A percentile compares a stretch with the other conserved stretches of the same genome.
phyloP scores from a whole-genome alignment of 352 stramenopile species.

The Phytophthora fragariaefolia region DNA sequence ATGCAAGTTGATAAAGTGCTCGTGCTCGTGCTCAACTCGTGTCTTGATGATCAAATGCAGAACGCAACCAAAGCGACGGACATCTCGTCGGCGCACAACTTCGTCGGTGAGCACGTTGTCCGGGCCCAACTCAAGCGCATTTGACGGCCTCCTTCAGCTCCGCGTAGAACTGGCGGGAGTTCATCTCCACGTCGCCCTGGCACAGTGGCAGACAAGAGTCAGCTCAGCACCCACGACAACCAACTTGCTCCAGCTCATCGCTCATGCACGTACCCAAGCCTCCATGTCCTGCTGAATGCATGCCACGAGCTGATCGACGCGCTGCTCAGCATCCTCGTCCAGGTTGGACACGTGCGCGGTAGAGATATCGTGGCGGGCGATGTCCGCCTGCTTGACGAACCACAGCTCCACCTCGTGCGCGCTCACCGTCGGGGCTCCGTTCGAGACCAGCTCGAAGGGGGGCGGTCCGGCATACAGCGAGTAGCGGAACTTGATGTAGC shows the following conservation, averaged over 20 bases:
- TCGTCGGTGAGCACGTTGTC: neutral
- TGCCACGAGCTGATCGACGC: conserved; percentile 31
- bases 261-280: conserved; percentile 18
- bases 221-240: neutral
- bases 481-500: conserved; percentile 64
- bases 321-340: conserved; percentile 16
- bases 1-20: neutral
- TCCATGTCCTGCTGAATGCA: conserved; percentile 35
- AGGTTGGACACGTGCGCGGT: conserved; percentile 24
- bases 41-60: conserved; percentile 1
- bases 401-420: conserved; percentile 33
- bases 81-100: neutral
- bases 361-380: conserved; percentile 28
- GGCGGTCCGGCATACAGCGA: conserved; percentile 44
- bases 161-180: conserved; percentile 25
- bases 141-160: conserved; percentile 13
- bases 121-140: conserved; percentile 7
- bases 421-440: conserved; percentile 20
- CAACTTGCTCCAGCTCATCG: too few relatives aligned
- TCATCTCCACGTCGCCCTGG: conserved; percentile 19
- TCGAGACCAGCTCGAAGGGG: conserved; percentile 51
- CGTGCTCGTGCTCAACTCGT: neutral
- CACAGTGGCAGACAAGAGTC: neutral
- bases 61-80: conserved; percentile 8
- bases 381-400: conserved; percentile 37